A percentile compares a stretch with the other conserved stretches of the same genome.
Conservation (phyloP, 257 asterid species). For the Petunia axillaris region DNA sequence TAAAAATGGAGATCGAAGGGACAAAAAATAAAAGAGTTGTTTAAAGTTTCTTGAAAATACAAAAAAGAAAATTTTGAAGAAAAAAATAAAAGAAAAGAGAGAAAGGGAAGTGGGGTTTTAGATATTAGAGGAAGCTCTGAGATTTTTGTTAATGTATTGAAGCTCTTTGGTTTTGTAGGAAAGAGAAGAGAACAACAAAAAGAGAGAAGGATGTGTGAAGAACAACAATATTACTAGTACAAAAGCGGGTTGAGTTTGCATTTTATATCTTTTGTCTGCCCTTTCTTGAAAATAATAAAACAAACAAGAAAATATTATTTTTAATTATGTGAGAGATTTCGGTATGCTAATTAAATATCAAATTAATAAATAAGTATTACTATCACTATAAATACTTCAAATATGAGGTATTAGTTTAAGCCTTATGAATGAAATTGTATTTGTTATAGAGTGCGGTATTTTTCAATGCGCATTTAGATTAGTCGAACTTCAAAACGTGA, state of each 20-base stretch:
- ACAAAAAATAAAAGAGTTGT: not conserved
- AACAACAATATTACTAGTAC: not conserved
- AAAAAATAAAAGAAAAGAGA: not conserved
- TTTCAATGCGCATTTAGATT: too few relatives aligned
- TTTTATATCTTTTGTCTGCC: slow-evolving; percentile 26
- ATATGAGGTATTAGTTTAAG: too few relatives aligned
- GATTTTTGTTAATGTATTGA: not conserved
- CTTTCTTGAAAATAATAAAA: slow-evolving; percentile 18
- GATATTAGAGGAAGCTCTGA: slow-evolving; percentile 25
- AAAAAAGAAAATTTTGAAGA: not conserved
- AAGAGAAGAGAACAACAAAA: slow-evolving; percentile 6
- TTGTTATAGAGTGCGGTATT: too few relatives aligned
- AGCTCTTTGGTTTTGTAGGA: slow-evolving; percentile 27
- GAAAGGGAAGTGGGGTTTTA: slow-evolving; percentile 2
- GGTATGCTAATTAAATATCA: not conserved
- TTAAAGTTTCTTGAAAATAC: not conserved
- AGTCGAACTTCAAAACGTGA: too few relatives aligned
- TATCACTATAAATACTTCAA: too few relatives aligned
- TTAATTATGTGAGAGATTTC: not conserved
- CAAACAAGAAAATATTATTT: not conserved
- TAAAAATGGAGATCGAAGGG: slow-evolving; percentile 19
- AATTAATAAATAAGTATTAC: not conserved
- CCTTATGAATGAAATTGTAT: too few relatives aligned
- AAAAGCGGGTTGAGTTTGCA: not conserved
- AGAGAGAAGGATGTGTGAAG: not conserved